phyloP scores from a whole-genome alignment of 768 basidiomycete species.

The Hericium coralloides region DNA sequence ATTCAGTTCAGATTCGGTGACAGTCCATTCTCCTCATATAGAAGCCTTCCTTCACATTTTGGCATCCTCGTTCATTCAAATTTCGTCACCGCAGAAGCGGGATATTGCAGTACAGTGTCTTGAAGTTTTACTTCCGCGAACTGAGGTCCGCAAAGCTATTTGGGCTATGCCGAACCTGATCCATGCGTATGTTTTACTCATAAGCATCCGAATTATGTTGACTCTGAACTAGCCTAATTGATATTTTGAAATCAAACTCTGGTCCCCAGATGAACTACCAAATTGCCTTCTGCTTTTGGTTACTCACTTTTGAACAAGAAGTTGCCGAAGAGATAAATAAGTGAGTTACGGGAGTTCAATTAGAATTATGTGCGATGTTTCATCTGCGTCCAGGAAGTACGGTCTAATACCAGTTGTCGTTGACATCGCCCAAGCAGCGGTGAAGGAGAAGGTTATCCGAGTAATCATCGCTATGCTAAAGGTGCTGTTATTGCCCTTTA shows the following conservation, averaged over 20 bases:
- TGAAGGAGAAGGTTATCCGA: slow-evolving; percentile 95
- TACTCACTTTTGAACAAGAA: slow-evolving; percentile 83
- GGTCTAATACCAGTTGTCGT: slow-evolving; percentile 82
- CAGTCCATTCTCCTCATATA: slow-evolving; percentile 19
- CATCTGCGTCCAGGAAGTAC: slow-evolving; percentile 52
- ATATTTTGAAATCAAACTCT: slow-evolving; percentile 72
- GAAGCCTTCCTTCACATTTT: slow-evolving; percentile 27
- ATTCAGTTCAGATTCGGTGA: slow-evolving; percentile 19
- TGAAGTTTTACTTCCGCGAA: slow-evolving; percentile 75
- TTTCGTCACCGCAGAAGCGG: slow-evolving; percentile 54
- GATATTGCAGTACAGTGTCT: slow-evolving; percentile 91
- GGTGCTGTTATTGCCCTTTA: slow-evolving; percentile 30
- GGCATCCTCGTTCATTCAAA: slow-evolving; percentile 17
- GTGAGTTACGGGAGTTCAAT: slow-evolving; percentile 31
- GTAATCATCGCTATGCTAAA: slow-evolving; percentile 89
- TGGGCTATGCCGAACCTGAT: slow-evolving; percentile 70
- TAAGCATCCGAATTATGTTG: background rate
- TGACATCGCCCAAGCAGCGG: slow-evolving; percentile 77
- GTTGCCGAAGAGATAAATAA: slow-evolving; percentile 83
- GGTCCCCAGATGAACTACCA: slow-evolving; percentile 95
- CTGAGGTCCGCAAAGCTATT: slow-evolving; percentile 68
- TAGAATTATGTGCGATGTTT: no score
- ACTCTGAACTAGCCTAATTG: slow-evolving; percentile 51
- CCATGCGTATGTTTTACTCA: slow-evolving; percentile 40
- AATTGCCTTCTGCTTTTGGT: slow-evolving; percentile 88